Conservation (phyloP, 2,329 filamentous ascomycete species). For the Arthrinium puccinioides region DNA sequence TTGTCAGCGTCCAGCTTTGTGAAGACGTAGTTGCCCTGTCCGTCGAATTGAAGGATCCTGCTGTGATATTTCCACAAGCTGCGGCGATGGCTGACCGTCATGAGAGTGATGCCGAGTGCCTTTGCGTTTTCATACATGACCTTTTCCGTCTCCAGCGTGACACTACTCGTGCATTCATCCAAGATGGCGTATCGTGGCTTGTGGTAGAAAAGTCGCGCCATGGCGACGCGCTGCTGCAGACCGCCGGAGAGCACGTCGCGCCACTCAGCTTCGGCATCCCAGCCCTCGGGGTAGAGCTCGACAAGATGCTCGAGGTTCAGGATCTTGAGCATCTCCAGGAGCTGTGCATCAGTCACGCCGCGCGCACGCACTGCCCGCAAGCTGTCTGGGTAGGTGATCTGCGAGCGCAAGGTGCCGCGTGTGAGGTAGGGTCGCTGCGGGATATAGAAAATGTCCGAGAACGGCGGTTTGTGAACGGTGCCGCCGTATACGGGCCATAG, state of each 20-base stretch:
- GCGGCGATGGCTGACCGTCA: conserved; percentile 89
- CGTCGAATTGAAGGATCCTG: conserved; percentile 93
- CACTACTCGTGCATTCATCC: conserved; percentile 90
- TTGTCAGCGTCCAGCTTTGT: conserved; percentile 82
- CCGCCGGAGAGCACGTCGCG: conserved; percentile 88
- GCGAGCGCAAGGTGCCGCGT: conserved; percentile 84
- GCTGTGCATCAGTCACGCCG: conserved; percentile 72
- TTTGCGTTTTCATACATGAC: conserved; percentile 98
- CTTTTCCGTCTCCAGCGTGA: conserved; percentile 92
- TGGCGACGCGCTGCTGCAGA: conserved; percentile 90
- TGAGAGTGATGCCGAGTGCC: conserved; percentile 81
- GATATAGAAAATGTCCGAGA: conserved; percentile 95
- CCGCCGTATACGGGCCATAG: conserved; percentile 98
- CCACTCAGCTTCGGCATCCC: conserved; percentile 96
- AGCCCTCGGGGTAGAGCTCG: conserved; percentile 67
- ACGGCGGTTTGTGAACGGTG: conserved; percentile 82
- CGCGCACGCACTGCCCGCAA: conserved; percentile 81
- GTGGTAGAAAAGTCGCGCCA: conserved; percentile 94
- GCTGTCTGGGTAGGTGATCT: conserved; percentile 93
- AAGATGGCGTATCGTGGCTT: conserved; percentile 88
- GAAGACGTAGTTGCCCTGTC: conserved; percentile 86
- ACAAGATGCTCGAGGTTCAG: conserved; percentile 81
- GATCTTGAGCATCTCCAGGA: conserved; percentile 67
- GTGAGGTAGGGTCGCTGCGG: conserved; percentile 92
- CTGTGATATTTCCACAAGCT: conserved; percentile 96